Evolutionary conservation across 169 alveolate genomes (phyloP).

Genomic region (Eimeria tenella): DNA sequence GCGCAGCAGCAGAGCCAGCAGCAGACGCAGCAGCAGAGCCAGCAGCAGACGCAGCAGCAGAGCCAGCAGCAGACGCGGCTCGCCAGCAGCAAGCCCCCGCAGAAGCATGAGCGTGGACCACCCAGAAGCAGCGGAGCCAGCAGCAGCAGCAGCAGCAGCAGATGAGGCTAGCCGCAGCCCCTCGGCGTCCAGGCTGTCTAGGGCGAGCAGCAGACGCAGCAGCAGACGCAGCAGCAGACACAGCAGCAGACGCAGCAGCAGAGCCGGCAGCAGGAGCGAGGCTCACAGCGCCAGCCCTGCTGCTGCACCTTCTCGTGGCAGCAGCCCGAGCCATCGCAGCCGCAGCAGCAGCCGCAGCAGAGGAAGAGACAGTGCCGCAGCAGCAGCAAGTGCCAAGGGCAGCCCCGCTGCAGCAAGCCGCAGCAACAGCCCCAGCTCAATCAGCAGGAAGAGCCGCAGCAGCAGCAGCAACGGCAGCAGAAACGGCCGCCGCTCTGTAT

Average conservation of each 20-base stretch:
- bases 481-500: not conserved
- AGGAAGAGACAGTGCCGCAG: not conserved
- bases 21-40: not conserved
- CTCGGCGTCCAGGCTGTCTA: not conserved
- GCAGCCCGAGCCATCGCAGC: not conserved
- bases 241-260: not conserved
- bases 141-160: slow-evolving; percentile 6
- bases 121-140: not conserved
- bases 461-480: slow-evolving; percentile 3
- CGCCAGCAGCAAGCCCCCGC: not conserved
- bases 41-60: not conserved
- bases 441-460: not conserved
- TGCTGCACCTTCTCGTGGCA: not conserved
- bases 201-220: not conserved
- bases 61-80: not conserved
- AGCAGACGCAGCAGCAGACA: not conserved
- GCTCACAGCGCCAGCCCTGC: not conserved
- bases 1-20: slow-evolving; percentile 6
- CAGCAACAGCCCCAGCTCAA: not conserved
- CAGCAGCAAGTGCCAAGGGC: not conserved
- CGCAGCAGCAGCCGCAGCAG: slow-evolving; percentile 7
- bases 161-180: not conserved
- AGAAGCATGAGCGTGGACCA: slow-evolving; percentile 35
- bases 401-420: not conserved
- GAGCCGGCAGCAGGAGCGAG: too few species aligned